Evolutionary conservation across 495 filamentous ascomycete genomes (phyloP), one percentile per base, ranked within the genome.

Genomic region (Aspergillus ostianus): DNA sequence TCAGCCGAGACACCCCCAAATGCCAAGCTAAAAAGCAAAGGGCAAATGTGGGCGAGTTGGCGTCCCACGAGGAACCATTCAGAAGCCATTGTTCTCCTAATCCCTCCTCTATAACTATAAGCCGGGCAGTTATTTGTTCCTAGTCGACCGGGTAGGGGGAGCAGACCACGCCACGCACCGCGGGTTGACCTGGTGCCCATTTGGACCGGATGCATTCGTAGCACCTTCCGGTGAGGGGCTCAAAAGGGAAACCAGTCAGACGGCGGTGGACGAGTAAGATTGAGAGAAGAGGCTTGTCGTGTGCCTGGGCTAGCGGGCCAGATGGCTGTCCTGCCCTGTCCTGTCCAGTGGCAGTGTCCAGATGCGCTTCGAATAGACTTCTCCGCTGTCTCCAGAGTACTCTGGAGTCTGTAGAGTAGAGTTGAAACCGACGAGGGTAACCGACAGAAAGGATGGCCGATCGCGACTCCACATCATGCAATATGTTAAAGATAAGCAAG

Each of bases 241-340:
- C 29, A 17, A 41, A 47, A 57, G 23, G 46, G 32, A 62, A 36
- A 26, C 30, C 41, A 56, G 46, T 49, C 30, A 49, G 46, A 41
- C 36, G 36, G 36, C 36, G 36, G 2, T 41, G 36, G 36, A 41
- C 36, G 36, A 41, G 36, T 41, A 41, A 41, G 13, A 41, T 8
- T 30, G 27, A 21, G 27, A 47, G 44, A 9, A 26, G 15, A 30
- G 30, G 55, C 21, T n/a, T 45, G 50, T 59, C 57, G 55, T 49
- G 60, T 62, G 60, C 60, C 60, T 62, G 55, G 30, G 50, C 60
- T 57, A 62, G 51, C 53, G 36, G 36, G 10, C 36, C 36, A 41
- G 36, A 4, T 32, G 29, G 29, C 55, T 10, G 21, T 26, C 47
- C 23, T 26, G 23, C 4, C 23, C 23, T 2, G 23, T 26, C 4